A percentile compares a stretch with the other conserved stretches of the same genome.
Evolutionary conservation across 768 basidiomycete genomes (phyloP).

Genomic region (Leccinum disarticulatum): DNA sequence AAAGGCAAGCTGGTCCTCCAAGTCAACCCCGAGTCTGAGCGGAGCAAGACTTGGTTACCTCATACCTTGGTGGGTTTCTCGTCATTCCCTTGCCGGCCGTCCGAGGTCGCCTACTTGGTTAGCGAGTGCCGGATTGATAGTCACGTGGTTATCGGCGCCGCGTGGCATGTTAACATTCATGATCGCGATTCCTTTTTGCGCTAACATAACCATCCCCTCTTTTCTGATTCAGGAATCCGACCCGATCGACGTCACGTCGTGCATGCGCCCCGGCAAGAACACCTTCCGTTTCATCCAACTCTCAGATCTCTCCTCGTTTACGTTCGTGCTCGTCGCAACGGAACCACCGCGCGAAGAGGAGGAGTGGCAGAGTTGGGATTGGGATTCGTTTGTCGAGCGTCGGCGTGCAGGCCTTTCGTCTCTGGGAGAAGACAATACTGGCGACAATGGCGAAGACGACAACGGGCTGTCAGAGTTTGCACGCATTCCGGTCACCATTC

Average conservation of each 20-base stretch:
- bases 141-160: background rate
- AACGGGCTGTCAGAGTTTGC: slow-evolving; percentile 20
- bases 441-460: background rate
- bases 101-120: too few relatives aligned
- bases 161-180: background rate
- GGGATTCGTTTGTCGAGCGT: slow-evolving; percentile 17
- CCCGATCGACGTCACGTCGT: slow-evolving; percentile 42
- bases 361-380: slow-evolving; percentile 24
- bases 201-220: background rate
- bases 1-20: slow-evolving; percentile 45
- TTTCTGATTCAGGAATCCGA: slow-evolving; percentile 25
- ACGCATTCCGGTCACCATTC: slow-evolving; percentile 15
- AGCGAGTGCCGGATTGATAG: too few relatives aligned
- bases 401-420: background rate
- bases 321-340: slow-evolving; percentile 46
- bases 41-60: slow-evolving; percentile 44
- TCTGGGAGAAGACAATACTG: background rate
- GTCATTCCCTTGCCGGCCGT: background rate
- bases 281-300: slow-evolving; percentile 52
- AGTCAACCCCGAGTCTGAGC: slow-evolving; percentile 39
- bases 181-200: background rate
- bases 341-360: slow-evolving; percentile 21
- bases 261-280: slow-evolving; percentile 45
- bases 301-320: slow-evolving; percentile 38
- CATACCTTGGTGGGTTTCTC: slow-evolving; percentile 39